Evolutionary conservation across 495 filamentous ascomycete species (phyloP), one percentile per base, ranked within the genome.

Genomic region (Saxophila tyrrhenica): DNA sequence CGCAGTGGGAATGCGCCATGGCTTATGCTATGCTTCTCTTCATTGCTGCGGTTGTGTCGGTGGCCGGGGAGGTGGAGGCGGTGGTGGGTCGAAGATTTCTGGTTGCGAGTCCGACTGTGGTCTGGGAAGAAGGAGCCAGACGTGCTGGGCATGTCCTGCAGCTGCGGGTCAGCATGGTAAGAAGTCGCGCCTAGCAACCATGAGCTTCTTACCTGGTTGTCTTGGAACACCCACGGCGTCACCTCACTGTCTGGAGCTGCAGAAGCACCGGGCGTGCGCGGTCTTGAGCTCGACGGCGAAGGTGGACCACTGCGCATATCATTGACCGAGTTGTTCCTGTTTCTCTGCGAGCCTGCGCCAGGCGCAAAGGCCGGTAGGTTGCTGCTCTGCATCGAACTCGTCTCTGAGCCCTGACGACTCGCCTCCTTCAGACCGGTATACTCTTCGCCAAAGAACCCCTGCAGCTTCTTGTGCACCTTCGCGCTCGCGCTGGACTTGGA

Each of bases 171-270:
- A 44, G 41, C n/a, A 44, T 21, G 41, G 17, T n/a, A 5, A n/a
- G 41, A 35, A 35, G 29, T 35, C 5, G 29, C 29, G 29, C 5
- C 29, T 13, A 35, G 29, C 29, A 13, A 35, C 55, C 39, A 60
- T 69, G 13, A 42, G n/a, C 3, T 23, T 22, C 81, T 71, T 67
- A 86, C 84, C 66, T 89, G 81, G 58, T 77, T 81, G 65, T 92
- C 87, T 70, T 98, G 92, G 69, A 90, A 97, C 43, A 94, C 72
- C 80, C 95, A 98, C 13, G 92, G 92, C 21, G 91, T 90, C 48
- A 98, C 87, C 63, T 97, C 92, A 63, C 86, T 90, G 15, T 90
- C 89, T 32, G 89, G 88, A 39, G 87, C 73, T n/a, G 91, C 29
- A 35, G 29, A n/a, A n/a, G n/a, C 87, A 19, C 83, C 91, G 42